A percentile compares a stretch with the other conserved stretches of the same genome.
Evolutionary conservation across 2,329 filamentous ascomycete species (phyloP).

Genomic region (Escovopsis sp.): DNA sequence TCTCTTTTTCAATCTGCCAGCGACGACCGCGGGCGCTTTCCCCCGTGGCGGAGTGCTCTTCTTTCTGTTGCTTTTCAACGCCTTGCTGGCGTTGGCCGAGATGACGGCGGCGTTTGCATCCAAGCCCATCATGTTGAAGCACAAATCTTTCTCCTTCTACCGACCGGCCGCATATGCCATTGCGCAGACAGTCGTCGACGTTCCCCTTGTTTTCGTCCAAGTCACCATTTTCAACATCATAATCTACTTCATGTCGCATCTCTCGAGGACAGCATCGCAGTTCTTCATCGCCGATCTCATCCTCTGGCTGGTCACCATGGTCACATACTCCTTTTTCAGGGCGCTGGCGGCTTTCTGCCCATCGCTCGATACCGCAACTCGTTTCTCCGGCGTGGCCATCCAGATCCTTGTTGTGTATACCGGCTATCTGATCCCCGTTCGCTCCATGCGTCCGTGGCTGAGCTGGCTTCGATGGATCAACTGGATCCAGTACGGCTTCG

Average conservation of each 20-base stretch:
- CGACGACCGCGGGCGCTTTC: constrained; percentile 50
- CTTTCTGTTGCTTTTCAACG: constrained; percentile 38
- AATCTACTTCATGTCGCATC: constrained; percentile 65
- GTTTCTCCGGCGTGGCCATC: constrained; percentile 40
- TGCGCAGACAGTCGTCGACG: constrained; percentile 42
- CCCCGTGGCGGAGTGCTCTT: constrained; percentile 32
- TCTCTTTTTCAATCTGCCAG: constrained; percentile 56
- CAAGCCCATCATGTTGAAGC: constrained; percentile 53
- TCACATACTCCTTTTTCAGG: constrained; percentile 44
- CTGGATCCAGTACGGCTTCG: constrained; percentile 55
- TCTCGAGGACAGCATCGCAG: constrained; percentile 49
- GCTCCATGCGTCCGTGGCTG: constrained; percentile 39
- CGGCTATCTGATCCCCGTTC: constrained; percentile 46
- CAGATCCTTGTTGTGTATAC: constrained; percentile 54
- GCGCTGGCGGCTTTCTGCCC: constrained; percentile 43
- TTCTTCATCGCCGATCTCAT: constrained; percentile 54
- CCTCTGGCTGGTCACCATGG: constrained; percentile 41
- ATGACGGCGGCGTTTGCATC: constrained; percentile 49
- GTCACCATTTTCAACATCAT: constrained; percentile 54
- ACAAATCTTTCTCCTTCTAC: constrained; percentile 57
- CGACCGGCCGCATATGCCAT: constrained; percentile 42
- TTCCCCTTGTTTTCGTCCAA: constrained; percentile 47
- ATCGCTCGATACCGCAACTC: constrained; percentile 48
- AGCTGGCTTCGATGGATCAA: constrained; percentile 60
- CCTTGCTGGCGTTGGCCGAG: constrained; percentile 60